Conservation (phyloP, 192 early-diverging fungal genomes). For the Haplosporangium gracile region DNA sequence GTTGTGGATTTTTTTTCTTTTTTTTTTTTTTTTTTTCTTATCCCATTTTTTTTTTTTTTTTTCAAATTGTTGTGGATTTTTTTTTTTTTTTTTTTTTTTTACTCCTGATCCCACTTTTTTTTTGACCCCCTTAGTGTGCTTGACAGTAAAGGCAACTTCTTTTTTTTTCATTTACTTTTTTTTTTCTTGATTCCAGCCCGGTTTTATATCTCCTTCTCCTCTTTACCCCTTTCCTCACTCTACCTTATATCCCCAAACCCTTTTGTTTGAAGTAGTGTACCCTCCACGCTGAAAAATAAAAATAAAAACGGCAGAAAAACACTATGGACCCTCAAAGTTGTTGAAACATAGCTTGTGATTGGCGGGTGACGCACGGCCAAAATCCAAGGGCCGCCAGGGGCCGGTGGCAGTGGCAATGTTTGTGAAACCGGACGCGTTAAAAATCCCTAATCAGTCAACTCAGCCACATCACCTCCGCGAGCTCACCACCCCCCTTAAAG, state of each 20-base stretch:
- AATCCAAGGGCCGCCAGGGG: too few species aligned
- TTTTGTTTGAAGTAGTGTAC: slow-evolving; percentile 1
- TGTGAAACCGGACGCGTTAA: too few species aligned
- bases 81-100: slow-evolving; percentile 18
- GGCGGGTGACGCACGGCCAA: too few species aligned
- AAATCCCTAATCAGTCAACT: too few species aligned
- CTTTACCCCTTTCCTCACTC: background rate
- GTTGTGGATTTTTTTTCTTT: slow-evolving; percentile 32
- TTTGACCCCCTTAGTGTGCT: too few species aligned
- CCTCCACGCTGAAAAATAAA: background rate
- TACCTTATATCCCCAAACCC: too few species aligned
- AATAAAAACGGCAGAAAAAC: slow-evolving; percentile 4
- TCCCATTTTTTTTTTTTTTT: background rate
- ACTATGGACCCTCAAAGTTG: background rate
- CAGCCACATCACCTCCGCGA: too few species aligned
- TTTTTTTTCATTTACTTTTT: slow-evolving; percentile 16
- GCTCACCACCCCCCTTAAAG: too few species aligned
- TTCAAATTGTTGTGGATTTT: slow-evolving; percentile 30
- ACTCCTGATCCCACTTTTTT: background rate
- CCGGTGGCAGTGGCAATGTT: too few species aligned
- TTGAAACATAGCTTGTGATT: background rate
- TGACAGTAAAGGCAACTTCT: background rate
- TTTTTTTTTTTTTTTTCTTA: too few species aligned
- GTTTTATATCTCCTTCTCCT: background rate
- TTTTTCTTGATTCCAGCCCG: background rate